A percentile compares a stretch with the other conserved stretches of the same genome.
These are phyloP conservation scores for Sextonia rubra DNA, from an alignment of 164 flowering plant genomes.

Conservation along the genomic window DNA sequence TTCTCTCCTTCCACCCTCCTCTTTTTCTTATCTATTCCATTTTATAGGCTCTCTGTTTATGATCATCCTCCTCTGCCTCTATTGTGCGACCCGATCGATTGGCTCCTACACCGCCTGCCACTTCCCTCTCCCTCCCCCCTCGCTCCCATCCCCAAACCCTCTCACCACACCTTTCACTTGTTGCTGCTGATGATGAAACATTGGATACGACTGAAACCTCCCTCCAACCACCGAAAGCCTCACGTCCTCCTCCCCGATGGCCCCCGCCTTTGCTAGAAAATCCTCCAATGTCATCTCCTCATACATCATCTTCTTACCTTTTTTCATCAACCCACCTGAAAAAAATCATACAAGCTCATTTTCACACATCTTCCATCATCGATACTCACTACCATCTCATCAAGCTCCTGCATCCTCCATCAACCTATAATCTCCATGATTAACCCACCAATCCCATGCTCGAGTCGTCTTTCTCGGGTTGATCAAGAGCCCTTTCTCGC, in stretches of 20 bases:
- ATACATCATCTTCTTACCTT: no score
- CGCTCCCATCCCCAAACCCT: slow-evolving; percentile 47
- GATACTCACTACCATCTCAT: no score
- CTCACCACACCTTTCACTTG: slow-evolving; percentile 24
- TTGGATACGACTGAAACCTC: slow-evolving; percentile 35
- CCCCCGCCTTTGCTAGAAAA: slow-evolving; percentile 52
- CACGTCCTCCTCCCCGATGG: slow-evolving; percentile 35
- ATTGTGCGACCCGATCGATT: slow-evolving; percentile 60
- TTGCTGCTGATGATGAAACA: slow-evolving; percentile 20
- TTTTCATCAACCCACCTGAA: no score
- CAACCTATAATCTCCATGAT: slow-evolving; percentile 25
- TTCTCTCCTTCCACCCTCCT: no score
- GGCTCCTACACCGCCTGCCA: slow-evolving; percentile 31
- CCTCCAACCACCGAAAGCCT: slow-evolving; percentile 29
- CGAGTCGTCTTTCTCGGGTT: no score
- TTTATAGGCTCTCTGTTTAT: slow-evolving; percentile 74
- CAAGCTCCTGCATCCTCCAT: slow-evolving; percentile 30
- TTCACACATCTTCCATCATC: no score
- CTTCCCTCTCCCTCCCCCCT: slow-evolving; percentile 36
- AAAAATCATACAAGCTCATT: no score
- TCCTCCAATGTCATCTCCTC: slow-evolving; percentile 75
- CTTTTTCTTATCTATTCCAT: no score
- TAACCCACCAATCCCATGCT: no score
- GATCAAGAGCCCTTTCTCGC: slow-evolving; percentile 38
- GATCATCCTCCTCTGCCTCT: slow-evolving; percentile 77